These are phyloP conservation scores for Podospora fimiseda DNA, from an alignment of 495 filamentous ascomycete species.

Conservation along the genomic window DNA sequence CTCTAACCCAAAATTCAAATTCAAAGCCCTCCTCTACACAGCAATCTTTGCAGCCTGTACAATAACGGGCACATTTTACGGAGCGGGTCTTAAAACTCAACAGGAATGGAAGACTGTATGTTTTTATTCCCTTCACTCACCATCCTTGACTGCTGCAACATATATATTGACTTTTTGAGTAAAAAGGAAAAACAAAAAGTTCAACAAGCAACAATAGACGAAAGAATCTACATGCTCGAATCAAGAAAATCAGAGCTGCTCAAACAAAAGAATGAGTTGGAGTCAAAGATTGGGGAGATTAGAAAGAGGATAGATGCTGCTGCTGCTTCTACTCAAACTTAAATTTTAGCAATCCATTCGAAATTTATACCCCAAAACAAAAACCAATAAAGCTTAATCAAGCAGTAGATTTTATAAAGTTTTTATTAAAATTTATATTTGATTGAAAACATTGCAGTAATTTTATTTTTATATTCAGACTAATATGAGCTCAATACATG, in stretches of 20 bases:
- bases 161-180: neutral
- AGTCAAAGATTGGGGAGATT: constrained; percentile 32
- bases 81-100: constrained; percentile 52
- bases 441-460: too few relatives aligned
- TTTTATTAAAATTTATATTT: too few relatives aligned
- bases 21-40: constrained; percentile 34
- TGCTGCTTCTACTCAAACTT: too few relatives aligned
- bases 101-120: constrained; percentile 35
- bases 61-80: constrained; percentile 47
- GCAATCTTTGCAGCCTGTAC: constrained; percentile 44
- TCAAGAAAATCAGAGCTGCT: constrained; percentile 27
- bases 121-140: neutral
- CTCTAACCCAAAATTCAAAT: too few relatives aligned
- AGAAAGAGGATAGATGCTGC: constrained; percentile 21
- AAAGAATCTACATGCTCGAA: constrained; percentile 33
- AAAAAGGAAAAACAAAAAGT: constrained; percentile 26
- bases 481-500: too few relatives aligned
- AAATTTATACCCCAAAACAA: too few relatives aligned
- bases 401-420: too few relatives aligned
- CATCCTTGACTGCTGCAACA: too few relatives aligned
- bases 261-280: constrained; percentile 26
- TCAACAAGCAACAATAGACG: constrained; percentile 26
- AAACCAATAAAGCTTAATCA: too few relatives aligned
- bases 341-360: too few relatives aligned
- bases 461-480: too few relatives aligned